Conservation (phyloP, 164 flowering plant genomes). For the Sedum album region DNA sequence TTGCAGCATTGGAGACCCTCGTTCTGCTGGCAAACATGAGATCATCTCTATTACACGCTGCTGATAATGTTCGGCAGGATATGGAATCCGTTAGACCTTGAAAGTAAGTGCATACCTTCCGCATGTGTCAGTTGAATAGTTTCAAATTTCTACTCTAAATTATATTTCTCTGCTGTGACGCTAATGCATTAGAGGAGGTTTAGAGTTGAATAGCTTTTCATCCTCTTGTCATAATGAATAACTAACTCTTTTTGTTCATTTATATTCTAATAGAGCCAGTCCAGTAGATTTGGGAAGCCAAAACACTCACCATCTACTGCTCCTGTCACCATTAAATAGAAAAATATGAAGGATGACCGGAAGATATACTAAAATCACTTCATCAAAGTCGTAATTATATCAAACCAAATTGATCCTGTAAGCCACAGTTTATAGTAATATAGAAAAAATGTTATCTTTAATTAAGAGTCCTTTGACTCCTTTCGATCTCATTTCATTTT, state of each 20-base stretch:
- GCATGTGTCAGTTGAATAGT: background rate
- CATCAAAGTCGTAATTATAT: too few species aligned
- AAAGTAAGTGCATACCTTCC: background rate
- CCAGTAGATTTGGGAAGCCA: background rate
- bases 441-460: too few species aligned
- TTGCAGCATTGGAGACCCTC: constrained; percentile 66
- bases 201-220: background rate
- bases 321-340: background rate
- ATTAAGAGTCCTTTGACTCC: too few species aligned
- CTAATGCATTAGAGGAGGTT: background rate
- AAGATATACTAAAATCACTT: too few species aligned
- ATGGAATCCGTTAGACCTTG: constrained; percentile 15
- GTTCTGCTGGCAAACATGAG: constrained; percentile 66
- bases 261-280: background rate
- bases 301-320: background rate
- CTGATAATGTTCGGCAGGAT: constrained; percentile 34
- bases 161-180: background rate
- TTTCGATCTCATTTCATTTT: too few species aligned
- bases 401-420: too few species aligned
- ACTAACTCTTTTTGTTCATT: background rate
- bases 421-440: too few species aligned
- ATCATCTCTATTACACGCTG: constrained; percentile 43
- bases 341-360: too few species aligned
- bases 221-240: background rate
- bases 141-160: background rate